phyloP scores from a whole-genome alignment of 1,139 yeast species.

The Arxiozyma bovina region DNA sequence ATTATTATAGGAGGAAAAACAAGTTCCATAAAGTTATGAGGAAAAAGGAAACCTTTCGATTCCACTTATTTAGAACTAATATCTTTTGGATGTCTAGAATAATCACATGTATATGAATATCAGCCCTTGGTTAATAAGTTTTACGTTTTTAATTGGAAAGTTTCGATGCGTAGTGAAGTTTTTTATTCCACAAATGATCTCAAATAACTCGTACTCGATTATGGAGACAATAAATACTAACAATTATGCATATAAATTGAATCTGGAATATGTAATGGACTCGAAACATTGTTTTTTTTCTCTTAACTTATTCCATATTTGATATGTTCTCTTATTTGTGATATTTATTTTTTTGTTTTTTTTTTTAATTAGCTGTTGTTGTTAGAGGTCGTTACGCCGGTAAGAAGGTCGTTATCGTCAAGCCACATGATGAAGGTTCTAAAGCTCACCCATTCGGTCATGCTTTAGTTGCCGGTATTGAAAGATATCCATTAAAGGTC shows the following conservation, averaged over 20 bases:
- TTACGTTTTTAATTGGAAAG: too few relatives aligned
- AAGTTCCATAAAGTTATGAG: neutral
- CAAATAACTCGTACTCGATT: neutral
- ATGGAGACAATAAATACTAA: neutral
- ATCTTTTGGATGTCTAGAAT: neutral
- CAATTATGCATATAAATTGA: neutral
- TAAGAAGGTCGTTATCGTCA: slow-evolving; percentile 98
- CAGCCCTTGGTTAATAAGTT: too few relatives aligned
- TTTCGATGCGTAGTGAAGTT: too few relatives aligned
- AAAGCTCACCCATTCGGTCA: slow-evolving; percentile 99
- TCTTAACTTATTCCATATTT: neutral
- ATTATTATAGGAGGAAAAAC: neutral
- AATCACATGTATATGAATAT: too few relatives aligned
- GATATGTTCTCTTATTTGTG: slow-evolving; percentile 11
- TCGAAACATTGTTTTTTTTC: too few relatives aligned
- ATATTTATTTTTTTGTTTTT: neutral
- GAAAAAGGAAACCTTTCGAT: neutral
- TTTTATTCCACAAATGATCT: too few relatives aligned
- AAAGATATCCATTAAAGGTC: slow-evolving; percentile 97
- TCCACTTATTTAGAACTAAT: too few relatives aligned
- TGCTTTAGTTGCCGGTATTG: slow-evolving; percentile 99
- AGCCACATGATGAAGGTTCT: slow-evolving; percentile 98
- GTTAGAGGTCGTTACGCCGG: slow-evolving; percentile 99
- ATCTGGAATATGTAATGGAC: neutral
- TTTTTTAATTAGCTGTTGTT: slow-evolving; percentile 65